phyloP scores from a whole-genome alignment of 441 rosid species.

The Euphorbia celastroides region DNA sequence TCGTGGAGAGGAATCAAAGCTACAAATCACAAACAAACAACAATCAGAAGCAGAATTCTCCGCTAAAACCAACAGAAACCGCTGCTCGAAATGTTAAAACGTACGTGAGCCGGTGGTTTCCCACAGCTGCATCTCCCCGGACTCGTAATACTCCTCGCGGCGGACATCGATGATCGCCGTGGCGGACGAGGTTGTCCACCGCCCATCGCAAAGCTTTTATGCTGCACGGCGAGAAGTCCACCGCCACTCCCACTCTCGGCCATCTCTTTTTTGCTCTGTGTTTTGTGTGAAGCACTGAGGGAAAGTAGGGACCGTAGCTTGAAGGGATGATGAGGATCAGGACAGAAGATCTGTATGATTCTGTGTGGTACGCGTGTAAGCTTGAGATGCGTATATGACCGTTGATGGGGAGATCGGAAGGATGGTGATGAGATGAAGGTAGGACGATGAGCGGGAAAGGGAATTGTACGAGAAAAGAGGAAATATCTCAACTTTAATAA shows the following conservation, averaged over 20 bases:
- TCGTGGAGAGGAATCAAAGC: constrained; percentile 72
- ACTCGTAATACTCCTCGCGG: constrained; percentile 57
- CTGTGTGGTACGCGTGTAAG: neutral
- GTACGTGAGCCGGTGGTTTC: constrained; percentile 80
- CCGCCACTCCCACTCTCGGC: constrained; percentile 84
- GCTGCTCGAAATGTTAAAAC: neutral
- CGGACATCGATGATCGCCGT: constrained; percentile 64
- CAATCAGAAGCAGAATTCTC: neutral
- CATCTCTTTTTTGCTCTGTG: constrained; percentile 28
- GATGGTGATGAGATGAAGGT: neutral
- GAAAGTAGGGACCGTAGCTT: neutral
- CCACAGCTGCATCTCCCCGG: constrained; percentile 94
- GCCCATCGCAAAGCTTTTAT: constrained; percentile 80
- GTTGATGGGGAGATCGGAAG: neutral
- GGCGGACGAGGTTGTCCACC: constrained; percentile 61
- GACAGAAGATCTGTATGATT: neutral
- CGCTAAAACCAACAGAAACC: neutral
- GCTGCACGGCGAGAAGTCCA: constrained; percentile 90
- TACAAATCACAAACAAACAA: constrained; percentile 19
- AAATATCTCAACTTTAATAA: neutral
- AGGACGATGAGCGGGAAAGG: neutral
- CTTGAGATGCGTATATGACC: neutral
- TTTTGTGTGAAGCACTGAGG: neutral
- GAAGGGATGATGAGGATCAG: neutral
- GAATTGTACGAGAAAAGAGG: neutral